A percentile compares a stretch with the other conserved stretches of the same genome.
Conservation (phyloP, 2,329 filamentous ascomycete species). For the Calonectria multiphialidica region DNA sequence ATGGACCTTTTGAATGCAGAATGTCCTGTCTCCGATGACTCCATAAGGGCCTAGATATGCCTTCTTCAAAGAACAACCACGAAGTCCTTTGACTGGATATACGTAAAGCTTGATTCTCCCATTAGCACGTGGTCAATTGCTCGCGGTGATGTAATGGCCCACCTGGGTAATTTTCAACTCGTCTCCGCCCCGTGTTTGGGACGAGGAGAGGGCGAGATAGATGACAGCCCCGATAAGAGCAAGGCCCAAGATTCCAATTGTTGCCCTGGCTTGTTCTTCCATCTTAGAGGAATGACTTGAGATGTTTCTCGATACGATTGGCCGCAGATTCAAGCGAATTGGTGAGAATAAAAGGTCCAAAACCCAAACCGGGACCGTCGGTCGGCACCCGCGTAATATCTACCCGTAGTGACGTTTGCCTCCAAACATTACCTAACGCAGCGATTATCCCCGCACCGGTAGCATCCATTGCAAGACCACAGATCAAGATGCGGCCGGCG, state of each 20-base stretch:
- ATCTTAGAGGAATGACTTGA: not conserved
- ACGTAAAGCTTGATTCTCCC: conserved; percentile 29
- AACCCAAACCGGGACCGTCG: not conserved
- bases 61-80: conserved; percentile 28
- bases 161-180: conserved; percentile 35
- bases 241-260: conserved; percentile 4
- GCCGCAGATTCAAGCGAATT: not conserved
- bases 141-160: not conserved
- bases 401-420: not conserved
- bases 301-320: not conserved
- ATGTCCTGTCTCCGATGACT: conserved; percentile 37
- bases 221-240: not conserved
- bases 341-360: not conserved
- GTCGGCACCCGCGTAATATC: not conserved
- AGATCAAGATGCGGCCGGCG: not conserved
- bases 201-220: not conserved
- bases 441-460: conserved; percentile 5
- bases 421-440: not conserved
- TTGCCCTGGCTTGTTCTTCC: not conserved
- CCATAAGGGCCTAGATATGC: conserved; percentile 32
- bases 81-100: conserved; percentile 37
- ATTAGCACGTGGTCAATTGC: not conserved
- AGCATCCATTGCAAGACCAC: not conserved
- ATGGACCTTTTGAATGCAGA: conserved; percentile 35
- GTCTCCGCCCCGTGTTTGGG: not conserved